Base-by-base conservation (phyloP, 495 filamentous ascomycete genomes). In the Hypoxylon fragiforme region DNA sequence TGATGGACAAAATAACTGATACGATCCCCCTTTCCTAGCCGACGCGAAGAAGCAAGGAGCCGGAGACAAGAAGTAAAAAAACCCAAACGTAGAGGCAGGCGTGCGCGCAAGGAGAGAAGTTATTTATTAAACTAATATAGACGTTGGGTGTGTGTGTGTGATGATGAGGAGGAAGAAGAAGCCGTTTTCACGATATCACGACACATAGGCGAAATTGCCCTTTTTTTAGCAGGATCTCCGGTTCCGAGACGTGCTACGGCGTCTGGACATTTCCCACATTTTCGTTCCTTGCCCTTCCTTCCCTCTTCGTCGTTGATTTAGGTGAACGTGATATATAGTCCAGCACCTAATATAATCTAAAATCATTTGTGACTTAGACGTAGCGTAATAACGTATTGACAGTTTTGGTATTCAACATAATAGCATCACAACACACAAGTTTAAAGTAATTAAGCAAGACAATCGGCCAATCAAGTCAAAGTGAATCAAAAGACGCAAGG, bases 31-130 rank as follows among this genome's bases (percentile, higher is more conserved):
- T 32, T 8, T 43, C 21, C 14, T 53, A 81, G 78, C 78, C 66
- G 73, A 81, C 54, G 78, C 76, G 22, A 80, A 73, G 67, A 78
- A 74, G 48, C 62, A 68, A n/a, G 68, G 61, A n/a, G 60, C 56
- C 21, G 62, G 37, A 18, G 59, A 36, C 26, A 65, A 68, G 56
- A 67, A 67, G n/a, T 64, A n/a, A n/a, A n/a, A n/a, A n/a, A n/a
- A n/a, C n/a, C n/a, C n/a, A n/a, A n/a, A n/a, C n/a, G n/a, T n/a
- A n/a, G n/a, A n/a, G n/a, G n/a, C n/a, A n/a, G n/a, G n/a, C n/a
- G n/a, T n/a, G n/a, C n/a, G n/a, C n/a, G n/a, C n/a, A n/a, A n/a
- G n/a, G n/a, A n/a, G n/a, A n/a, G n/a, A n/a, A n/a, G n/a, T n/a
- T n/a, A n/a, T n/a, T n/a, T n/a, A n/a, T n/a, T n/a, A n/a, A n/a